These are phyloP conservation scores for Penicillium vulpinum DNA, from an alignment of 2,329 filamentous ascomycete genomes.

Conservation along the genomic window DNA sequence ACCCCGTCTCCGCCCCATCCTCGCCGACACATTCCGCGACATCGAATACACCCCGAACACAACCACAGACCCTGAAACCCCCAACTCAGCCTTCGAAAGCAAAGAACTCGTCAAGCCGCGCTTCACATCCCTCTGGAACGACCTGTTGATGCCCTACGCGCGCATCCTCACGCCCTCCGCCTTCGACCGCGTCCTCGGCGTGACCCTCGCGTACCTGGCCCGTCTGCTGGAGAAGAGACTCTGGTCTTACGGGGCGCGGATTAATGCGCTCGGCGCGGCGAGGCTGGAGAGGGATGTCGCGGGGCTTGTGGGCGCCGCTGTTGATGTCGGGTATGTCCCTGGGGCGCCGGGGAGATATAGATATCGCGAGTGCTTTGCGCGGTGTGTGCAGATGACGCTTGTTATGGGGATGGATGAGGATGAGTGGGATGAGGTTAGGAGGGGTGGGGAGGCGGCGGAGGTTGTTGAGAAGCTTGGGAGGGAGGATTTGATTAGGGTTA, in stretches of 20 bases:
- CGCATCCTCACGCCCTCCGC: slow-evolving; percentile 78
- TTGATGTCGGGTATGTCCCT: slow-evolving; percentile 39
- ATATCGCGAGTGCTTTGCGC: slow-evolving; percentile 73
- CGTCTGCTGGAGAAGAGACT: slow-evolving; percentile 83
- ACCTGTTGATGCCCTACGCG: slow-evolving; percentile 78
- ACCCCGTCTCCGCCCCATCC: slow-evolving; percentile 75
- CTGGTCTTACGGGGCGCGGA: slow-evolving; percentile 73
- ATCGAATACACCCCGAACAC: slow-evolving; percentile 76
- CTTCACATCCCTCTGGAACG: slow-evolving; percentile 84
- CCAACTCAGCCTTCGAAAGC: slow-evolving; percentile 47
- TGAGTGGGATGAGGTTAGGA: slow-evolving; percentile 79
- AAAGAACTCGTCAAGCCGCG: slow-evolving; percentile 69
- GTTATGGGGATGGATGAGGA: slow-evolving; percentile 94
- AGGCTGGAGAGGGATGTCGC: slow-evolving; percentile 81
- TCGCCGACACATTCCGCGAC: slow-evolving; percentile 88
- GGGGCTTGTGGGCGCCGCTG: slow-evolving; percentile 62
- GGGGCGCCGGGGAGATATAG: slow-evolving; percentile 61
- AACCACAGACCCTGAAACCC: slow-evolving; percentile 43
- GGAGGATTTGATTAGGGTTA: slow-evolving; percentile 72
- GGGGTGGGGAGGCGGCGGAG: slow-evolving; percentile 49
- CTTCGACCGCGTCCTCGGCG: slow-evolving; percentile 72
- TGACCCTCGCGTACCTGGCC: slow-evolving; percentile 72
- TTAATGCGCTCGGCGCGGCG: slow-evolving; percentile 79
- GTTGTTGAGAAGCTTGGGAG: slow-evolving; percentile 65
- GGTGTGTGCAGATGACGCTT: slow-evolving; percentile 77